These are phyloP conservation scores for Yamadazyma diospyri DNA, from an alignment of 1,139 yeast species.

Conservation along the genomic window DNA sequence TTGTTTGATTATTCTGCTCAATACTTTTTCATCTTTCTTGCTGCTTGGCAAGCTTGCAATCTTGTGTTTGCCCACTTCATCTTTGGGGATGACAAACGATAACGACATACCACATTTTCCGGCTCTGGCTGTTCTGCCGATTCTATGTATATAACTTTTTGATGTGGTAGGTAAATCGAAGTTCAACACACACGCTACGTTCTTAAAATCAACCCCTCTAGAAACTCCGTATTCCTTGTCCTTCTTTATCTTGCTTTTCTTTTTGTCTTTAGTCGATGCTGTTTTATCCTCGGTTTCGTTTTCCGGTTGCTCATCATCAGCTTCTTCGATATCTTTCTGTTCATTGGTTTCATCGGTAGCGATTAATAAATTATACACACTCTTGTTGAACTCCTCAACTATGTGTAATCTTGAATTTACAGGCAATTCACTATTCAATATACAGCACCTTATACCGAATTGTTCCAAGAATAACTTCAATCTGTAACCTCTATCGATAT, in stretches of 20 bases:
- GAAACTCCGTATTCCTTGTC: conserved; percentile 90
- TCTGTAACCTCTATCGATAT: conserved; percentile 93
- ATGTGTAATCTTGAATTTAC: conserved; percentile 90
- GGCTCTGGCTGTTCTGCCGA: conserved; percentile 98
- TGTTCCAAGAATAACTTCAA: conserved; percentile 88
- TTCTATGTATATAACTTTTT: conserved; percentile 86
- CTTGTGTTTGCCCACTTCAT: conserved; percentile 87
- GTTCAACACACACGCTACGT: conserved; percentile 94
- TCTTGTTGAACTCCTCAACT: conserved; percentile 91
- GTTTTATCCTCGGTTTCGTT: conserved; percentile 20
- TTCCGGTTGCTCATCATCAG: conserved; percentile 26
- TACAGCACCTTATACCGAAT: conserved; percentile 87
- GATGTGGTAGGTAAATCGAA: conserved; percentile 93
- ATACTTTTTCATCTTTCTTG: conserved; percentile 81
- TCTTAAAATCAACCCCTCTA: conserved; percentile 94
- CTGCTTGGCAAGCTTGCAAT: conserved; percentile 69
- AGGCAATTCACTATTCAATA: conserved; percentile 90
- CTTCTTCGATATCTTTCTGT: conserved; percentile 44
- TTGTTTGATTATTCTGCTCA: conserved; percentile 70
- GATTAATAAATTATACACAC: conserved; percentile 79
- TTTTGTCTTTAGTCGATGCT: conserved; percentile 41
- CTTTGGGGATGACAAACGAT: conserved; percentile 82
- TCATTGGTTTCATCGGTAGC: conserved; percentile 91
- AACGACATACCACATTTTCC: conserved; percentile 94
- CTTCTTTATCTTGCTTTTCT: conserved; percentile 34